Evolutionary conservation across 345 rosid species (phyloP), one percentile per base, ranked within the genome.

Genomic region (Linum usitatissimum): DNA sequence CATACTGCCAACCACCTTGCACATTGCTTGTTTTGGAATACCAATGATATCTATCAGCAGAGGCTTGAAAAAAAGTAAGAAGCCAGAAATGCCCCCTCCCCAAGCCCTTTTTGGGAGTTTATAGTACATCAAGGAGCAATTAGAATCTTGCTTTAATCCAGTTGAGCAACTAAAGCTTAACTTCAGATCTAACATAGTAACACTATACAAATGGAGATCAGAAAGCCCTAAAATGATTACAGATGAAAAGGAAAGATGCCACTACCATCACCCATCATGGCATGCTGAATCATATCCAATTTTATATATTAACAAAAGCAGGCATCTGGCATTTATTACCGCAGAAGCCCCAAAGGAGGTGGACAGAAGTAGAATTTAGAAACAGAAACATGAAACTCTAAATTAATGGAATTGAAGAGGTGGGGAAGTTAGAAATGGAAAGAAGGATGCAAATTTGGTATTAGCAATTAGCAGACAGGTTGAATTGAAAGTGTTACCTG

Each of bases 401-500:
- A 53, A 15, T 23, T 23, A 23, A 23, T 23, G 28, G 28, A 23
- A 23, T 64, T 54, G 30, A 13, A 7, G 31, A 17, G 15, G 31
- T 7, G 2, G 6, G 7, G 17, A 5, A 36, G 20, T 10, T 5
- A 62, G 55, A 13, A n/a, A 19, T 7, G 2, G 0, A 20, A 67
- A 36, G 51, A 39, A 57, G 30, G 13, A 1, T 18, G 13, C 51
- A 59, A 21, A 53, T 6, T 20, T 49, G 18, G 15, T 6, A 45
- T 10, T 4, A 10, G 10, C 15, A 7, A 7, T 10, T 45, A 45
- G 14, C 51, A 45, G 51, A 45, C 7, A 12, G 13, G 15, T 6
- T 6, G 13, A 45, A 45, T 4, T 5, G 42, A 66, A 68, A 72
- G 18, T 3, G 8, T 67, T 64, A 86, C 91, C 88, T 76, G 71